Base-by-base conservation (phyloP, 1,284 basidiomycete genomes). In the Garcileccinum viscosum region DNA sequence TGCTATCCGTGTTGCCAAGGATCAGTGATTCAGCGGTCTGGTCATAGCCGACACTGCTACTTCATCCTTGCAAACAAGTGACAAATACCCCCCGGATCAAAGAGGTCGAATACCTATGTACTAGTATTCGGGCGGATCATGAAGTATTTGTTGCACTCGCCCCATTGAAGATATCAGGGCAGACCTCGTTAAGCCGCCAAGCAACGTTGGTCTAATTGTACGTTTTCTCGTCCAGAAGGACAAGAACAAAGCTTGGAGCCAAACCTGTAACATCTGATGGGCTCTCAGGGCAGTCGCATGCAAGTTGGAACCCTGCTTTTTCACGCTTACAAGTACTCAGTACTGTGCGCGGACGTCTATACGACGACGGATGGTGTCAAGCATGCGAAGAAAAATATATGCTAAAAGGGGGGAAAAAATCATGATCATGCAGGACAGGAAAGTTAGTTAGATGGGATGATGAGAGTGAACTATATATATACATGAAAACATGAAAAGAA, bases 1-100 rank as follows among this genome's bases (percentile, higher is more conserved):
- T 27, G 77, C 73, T 11, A 65, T 69, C 30, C 62, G 56, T 42
- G 71, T 63, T 5, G 75, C 77, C 9, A 78, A 69, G 53, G 67
- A 62, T 62, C 14, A 47, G n/a, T 47, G n/a, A 47, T 47, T 14
- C 14, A 30, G 72, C n/a, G n/a, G 33, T 35, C 33, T 47, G n/a
- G 47, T 27, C 24, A 50, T 50, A 35, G n/a, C n/a, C n/a, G n/a
- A n/a, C n/a, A n/a, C n/a, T n/a, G n/a, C n/a, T n/a, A n/a, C n/a
- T n/a, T n/a, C 24, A 33, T 50, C 35, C 24, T 47, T 42, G 24
- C 33, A 8, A 38, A 61, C 42, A 38, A 9, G 9, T 32, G n/a
- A 65, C 53, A 44, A 7, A 17, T 5, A 27, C 12, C 27, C 9
- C 19, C 9, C 24, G 8, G 32, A 56, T 32, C 32, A 11, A 68